A percentile compares a stretch with the other conserved stretches of the same genome.
Evolutionary conservation across 371 early-diverging fungal genomes (phyloP).

Genomic region (Syncephalastrum monosporum): DNA sequence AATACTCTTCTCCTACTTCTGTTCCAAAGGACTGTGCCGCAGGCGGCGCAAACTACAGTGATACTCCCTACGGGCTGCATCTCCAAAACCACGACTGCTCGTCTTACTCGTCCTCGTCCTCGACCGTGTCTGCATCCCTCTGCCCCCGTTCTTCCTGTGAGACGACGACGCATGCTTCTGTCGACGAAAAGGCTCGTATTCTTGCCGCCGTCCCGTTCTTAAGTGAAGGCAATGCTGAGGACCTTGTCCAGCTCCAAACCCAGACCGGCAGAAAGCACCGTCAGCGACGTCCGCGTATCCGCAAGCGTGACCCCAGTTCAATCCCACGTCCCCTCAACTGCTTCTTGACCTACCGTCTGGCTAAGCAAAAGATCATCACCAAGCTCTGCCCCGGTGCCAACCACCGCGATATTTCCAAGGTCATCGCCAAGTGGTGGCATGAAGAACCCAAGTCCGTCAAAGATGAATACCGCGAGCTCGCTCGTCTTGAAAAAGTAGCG

Average conservation of each 20-base stretch:
- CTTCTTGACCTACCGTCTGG: constrained; percentile 15
- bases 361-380: constrained; percentile 13
- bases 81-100: not conserved
- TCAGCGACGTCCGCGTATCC: constrained; percentile 18
- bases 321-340: constrained; percentile 20
- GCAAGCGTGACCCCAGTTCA: constrained; percentile 17
- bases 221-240: not conserved
- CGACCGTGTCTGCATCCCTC: not conserved
- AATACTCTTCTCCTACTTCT: too few species aligned
- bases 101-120: not conserved
- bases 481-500: constrained; percentile 42
- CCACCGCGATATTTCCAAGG: constrained; percentile 20
- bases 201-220: not conserved
- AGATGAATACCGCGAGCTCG: constrained; percentile 48
- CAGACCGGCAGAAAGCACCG: constrained; percentile 1
- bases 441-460: constrained; percentile 49
- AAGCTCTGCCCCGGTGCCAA: constrained; percentile 13
- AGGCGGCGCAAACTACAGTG: too few species aligned
- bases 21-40: too few species aligned
- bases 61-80: too few species aligned
- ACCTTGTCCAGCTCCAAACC: constrained; percentile 2
- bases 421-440: constrained; percentile 21
- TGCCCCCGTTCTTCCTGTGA: not conserved
- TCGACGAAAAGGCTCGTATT: not conserved
- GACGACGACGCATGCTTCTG: not conserved